Evolutionary conservation across 768 basidiomycete genomes (phyloP).

Genomic region (Suillus sp.): DNA sequence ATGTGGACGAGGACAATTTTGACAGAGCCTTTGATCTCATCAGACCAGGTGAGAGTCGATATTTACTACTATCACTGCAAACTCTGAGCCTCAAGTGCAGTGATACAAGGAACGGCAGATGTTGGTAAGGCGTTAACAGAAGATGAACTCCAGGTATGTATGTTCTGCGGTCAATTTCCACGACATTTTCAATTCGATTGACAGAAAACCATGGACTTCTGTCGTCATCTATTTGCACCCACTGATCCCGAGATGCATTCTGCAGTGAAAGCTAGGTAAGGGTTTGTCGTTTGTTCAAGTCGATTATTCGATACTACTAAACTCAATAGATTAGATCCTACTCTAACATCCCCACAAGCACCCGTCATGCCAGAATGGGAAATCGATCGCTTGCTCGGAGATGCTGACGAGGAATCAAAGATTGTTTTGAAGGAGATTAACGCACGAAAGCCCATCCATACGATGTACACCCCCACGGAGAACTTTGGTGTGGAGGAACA

Average conservation of each 20-base stretch:
- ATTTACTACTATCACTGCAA: neutral
- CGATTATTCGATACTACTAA: neutral
- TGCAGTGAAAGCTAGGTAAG: neutral
- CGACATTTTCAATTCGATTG: neutral
- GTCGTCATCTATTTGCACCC: neutral
- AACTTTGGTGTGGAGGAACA: neutral
- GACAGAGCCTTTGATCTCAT: neutral
- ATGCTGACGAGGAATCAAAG: neutral
- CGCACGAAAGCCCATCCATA: neutral
- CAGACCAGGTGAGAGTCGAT: neutral
- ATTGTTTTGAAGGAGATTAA: slow-evolving; percentile 2
- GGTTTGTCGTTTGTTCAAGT: neutral
- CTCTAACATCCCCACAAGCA: neutral
- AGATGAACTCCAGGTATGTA: neutral
- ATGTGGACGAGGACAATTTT: neutral
- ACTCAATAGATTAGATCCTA: neutral
- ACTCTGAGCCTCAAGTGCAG: neutral
- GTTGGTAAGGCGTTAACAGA: neutral
- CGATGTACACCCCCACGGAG: neutral
- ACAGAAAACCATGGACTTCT: neutral
- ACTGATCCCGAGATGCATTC: neutral
- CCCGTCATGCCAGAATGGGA: neutral
- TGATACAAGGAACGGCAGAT: neutral
- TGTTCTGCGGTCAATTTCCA: neutral
- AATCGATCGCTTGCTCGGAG: neutral